phyloP scores from a whole-genome alignment of 2,329 filamentous ascomycete species.

The Hirsutella minnesotensis region DNA sequence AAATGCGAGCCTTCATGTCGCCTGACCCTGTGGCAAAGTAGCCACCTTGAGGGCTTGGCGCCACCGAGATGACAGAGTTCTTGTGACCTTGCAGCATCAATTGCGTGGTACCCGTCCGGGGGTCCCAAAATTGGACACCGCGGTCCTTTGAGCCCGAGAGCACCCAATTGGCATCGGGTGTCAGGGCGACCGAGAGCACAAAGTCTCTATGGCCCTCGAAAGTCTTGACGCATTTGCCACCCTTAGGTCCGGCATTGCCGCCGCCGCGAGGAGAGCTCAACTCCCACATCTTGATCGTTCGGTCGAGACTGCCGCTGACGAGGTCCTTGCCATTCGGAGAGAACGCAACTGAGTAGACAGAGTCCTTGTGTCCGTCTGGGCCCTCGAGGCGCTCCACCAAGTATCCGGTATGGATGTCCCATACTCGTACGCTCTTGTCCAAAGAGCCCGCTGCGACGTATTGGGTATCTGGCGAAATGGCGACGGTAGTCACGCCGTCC shows the following conservation, averaged over 20 bases:
- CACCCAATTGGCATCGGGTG: slow-evolving; percentile 89
- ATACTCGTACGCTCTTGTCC: slow-evolving; percentile 95
- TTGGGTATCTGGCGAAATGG: slow-evolving; percentile 89
- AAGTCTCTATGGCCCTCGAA: slow-evolving; percentile 98
- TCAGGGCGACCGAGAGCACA: slow-evolving; percentile 88
- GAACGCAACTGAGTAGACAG: slow-evolving; percentile 93
- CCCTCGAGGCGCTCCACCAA: slow-evolving; percentile 87
- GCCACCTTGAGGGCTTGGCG: slow-evolving; percentile 76
- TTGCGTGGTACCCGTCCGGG: slow-evolving; percentile 81
- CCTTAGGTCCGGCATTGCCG: slow-evolving; percentile 58
- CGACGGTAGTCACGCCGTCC: slow-evolving; percentile 93
- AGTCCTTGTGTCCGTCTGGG: slow-evolving; percentile 89
- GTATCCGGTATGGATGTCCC: slow-evolving; percentile 80
- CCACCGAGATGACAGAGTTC: slow-evolving; percentile 96
- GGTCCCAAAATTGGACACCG: slow-evolving; percentile 98
- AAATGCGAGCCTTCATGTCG: slow-evolving; percentile 95
- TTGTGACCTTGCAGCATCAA: slow-evolving; percentile 99
- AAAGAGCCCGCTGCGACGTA: slow-evolving; percentile 90
- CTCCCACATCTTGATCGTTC: slow-evolving; percentile 99
- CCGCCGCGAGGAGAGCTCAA: slow-evolving; percentile 61
- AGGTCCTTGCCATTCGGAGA: slow-evolving; percentile 86
- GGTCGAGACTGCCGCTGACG: slow-evolving; percentile 88
- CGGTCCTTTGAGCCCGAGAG: slow-evolving; percentile 95
- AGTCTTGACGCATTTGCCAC: slow-evolving; percentile 87
- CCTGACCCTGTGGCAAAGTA: slow-evolving; percentile 94